Evolutionary conservation across 225 moss, liverwort and hornwort species (phyloP).

Genomic region (Straminergon stramineum): DNA sequence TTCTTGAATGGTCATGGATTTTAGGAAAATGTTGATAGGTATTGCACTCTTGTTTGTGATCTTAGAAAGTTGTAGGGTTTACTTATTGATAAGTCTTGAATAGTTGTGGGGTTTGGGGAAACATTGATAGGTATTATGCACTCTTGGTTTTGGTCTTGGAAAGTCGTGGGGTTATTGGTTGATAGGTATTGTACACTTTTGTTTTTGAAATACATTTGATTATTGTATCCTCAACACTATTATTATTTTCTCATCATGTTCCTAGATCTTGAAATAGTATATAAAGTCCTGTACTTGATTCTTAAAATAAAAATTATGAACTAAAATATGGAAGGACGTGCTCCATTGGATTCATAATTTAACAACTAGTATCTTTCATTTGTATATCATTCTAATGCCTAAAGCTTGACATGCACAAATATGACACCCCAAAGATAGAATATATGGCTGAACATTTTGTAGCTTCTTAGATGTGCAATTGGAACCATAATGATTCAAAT

Average conservation of each 20-base stretch:
- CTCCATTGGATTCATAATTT: neutral
- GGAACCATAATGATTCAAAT: neutral
- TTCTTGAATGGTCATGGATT: accelerated
- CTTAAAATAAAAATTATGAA: neutral
- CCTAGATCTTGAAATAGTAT: neutral
- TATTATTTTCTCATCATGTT: neutral
- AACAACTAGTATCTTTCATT: neutral
- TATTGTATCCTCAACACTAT: neutral
- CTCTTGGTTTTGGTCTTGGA: accelerated
- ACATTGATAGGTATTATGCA: no score
- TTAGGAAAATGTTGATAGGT: neutral
- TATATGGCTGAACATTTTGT: neutral
- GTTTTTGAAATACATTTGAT: neutral
- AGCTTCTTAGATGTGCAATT: accelerated
- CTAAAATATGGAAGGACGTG: accelerated
- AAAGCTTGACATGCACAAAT: neutral
- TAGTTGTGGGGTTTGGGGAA: no score
- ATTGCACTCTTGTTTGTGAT: neutral
- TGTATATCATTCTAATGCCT: neutral
- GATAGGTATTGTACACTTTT: neutral
- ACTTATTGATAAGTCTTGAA: no score
- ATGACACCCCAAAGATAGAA: neutral
- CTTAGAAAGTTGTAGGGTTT: no score
- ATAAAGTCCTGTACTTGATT: neutral
- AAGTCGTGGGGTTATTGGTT: accelerated